Conservation (phyloP, 305 asterid species). For the Fraxinus baroniana region DNA sequence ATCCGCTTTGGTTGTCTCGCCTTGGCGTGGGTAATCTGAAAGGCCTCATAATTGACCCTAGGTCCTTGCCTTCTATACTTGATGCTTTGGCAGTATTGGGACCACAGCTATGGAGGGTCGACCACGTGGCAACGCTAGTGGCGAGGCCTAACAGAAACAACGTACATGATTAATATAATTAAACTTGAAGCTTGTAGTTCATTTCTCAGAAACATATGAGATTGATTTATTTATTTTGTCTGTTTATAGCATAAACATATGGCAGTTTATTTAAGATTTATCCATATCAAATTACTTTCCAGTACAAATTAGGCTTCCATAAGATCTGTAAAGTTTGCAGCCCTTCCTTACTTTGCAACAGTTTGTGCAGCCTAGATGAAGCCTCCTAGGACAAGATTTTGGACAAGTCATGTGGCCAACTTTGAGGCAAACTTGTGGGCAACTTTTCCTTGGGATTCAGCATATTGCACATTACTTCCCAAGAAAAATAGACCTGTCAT, state of each 20-base stretch:
- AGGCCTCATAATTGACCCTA: too few species aligned
- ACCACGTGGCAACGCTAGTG: too few species aligned
- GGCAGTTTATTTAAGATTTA: not conserved
- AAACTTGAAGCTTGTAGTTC: not conserved
- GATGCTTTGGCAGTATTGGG: too few species aligned
- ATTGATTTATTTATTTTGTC: not conserved
- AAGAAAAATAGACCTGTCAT: not conserved
- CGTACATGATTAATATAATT: not conserved
- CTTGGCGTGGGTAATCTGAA: too few species aligned
- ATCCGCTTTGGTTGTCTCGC: too few species aligned
- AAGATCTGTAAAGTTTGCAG: not conserved
- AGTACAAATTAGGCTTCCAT: not conserved
- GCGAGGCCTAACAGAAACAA: not conserved
- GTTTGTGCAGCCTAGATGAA: not conserved
- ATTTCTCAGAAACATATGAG: not conserved
- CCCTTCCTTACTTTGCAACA: not conserved
- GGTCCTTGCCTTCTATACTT: too few species aligned
- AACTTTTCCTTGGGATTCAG: not conserved
- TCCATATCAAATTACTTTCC: not conserved
- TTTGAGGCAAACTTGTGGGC: not conserved
- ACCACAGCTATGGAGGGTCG: too few species aligned
- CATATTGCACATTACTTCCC: not conserved
- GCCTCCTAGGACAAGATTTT: not conserved
- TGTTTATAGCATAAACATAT: not conserved
- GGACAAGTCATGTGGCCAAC: not conserved